Percentiles rank a stretch among this genome's conserved stretches.
phyloP scores from a whole-genome alignment of 2,329 filamentous ascomycete genomes.

The Phialophora chinensis region DNA sequence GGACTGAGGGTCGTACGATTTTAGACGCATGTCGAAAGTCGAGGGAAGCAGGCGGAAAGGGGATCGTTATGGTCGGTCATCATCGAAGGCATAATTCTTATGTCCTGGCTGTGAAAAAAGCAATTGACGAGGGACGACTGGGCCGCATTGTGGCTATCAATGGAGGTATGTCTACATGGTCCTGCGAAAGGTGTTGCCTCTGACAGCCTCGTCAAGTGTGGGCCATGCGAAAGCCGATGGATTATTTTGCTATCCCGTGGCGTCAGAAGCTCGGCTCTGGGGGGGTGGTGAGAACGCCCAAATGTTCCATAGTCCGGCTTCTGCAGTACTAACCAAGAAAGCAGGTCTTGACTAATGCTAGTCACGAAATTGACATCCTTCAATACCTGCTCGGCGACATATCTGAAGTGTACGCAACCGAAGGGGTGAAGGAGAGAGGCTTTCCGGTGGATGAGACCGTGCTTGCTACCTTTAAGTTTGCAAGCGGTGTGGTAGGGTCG shows the following conservation, averaged over 20 bases:
- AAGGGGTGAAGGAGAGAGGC: constrained; percentile 6
- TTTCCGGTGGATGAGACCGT: constrained; percentile 23
- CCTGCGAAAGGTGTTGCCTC: neutral
- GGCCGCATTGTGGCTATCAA: constrained; percentile 30
- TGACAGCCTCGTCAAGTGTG: constrained; percentile 18
- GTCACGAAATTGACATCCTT: constrained; percentile 35
- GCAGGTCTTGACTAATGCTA: constrained; percentile 32
- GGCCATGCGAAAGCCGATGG: constrained; percentile 27
- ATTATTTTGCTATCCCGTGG: constrained; percentile 27
- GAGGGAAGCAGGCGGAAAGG: neutral
- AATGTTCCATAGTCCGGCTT: neutral
- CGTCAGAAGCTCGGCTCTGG: constrained; percentile 1
- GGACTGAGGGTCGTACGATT: neutral
- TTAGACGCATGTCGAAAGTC: no score
- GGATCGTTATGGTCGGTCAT: constrained; percentile 30
- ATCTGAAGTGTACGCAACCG: constrained; percentile 23
- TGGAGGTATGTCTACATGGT: constrained; percentile 7
- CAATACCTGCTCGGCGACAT: constrained; percentile 31
- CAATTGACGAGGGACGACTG: constrained; percentile 17
- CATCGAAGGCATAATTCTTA: constrained; percentile 32
- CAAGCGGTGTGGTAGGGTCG: constrained; percentile 28
- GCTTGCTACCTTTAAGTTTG: constrained; percentile 27
- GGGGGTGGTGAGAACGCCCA: constrained; percentile 10
- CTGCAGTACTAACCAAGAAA: neutral
- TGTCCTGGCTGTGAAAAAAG: constrained; percentile 25